Conservation (phyloP, 805 yeast species). For the Candida corydali region DNA sequence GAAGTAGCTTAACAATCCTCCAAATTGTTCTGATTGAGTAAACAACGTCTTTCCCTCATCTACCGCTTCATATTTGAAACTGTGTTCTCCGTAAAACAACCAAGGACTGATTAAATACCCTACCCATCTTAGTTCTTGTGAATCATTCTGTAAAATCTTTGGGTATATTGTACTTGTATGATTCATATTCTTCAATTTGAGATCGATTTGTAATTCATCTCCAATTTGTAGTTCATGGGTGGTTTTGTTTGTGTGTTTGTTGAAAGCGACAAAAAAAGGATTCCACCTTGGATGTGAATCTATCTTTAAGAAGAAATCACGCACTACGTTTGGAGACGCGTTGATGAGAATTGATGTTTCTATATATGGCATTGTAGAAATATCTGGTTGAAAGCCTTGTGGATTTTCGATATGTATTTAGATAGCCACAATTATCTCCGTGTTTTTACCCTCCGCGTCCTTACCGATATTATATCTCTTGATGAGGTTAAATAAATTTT, state of each 20-base stretch:
- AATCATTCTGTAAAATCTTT: constrained; percentile 2
- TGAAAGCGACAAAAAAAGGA: constrained; percentile 11
- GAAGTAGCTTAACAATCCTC: constrained; percentile 9
- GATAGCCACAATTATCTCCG: too few relatives aligned
- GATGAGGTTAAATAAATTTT: too few relatives aligned
- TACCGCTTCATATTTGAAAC: constrained; percentile 9
- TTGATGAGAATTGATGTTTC: constrained; percentile 11
- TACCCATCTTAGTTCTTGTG: constrained; percentile 10
- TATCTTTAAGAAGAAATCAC: constrained; percentile 9
- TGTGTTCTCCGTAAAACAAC: constrained; percentile 11
- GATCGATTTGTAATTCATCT: constrained; percentile 9
- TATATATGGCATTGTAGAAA: too few relatives aligned
- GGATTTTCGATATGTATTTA: not conserved
- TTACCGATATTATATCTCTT: too few relatives aligned
- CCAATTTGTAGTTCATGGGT: constrained; percentile 7
- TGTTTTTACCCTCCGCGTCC: too few relatives aligned
- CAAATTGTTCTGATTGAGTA: constrained; percentile 12
- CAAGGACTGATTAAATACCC: constrained; percentile 10
- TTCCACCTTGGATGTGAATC: constrained; percentile 11
- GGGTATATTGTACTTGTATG: constrained; percentile 9
- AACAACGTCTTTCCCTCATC: constrained; percentile 9
- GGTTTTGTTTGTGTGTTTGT: constrained; percentile 2
- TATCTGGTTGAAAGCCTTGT: too few relatives aligned
- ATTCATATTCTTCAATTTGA: constrained; percentile 7
- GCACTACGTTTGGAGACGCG: constrained; percentile 8